Evolutionary conservation across 495 filamentous ascomycete genomes (phyloP), one percentile per base, ranked within the genome.

Genomic region (Penicillium cinerascens): DNA sequence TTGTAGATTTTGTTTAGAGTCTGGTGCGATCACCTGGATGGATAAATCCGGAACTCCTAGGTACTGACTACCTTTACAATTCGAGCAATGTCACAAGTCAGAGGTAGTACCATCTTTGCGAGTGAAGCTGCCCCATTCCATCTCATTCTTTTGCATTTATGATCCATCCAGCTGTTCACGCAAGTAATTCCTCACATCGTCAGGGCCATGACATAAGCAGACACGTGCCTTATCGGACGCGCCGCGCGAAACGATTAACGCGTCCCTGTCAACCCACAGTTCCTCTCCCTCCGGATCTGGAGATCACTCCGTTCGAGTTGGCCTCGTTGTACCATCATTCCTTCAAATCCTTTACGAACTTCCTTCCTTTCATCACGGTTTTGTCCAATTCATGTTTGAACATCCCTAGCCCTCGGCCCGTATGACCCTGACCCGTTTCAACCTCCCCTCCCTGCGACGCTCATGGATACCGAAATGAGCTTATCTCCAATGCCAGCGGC

Each of bases 151-250:
- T 3, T 3, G 3, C 10, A 13, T 39, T 18, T 39, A 6, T 2
- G 5, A 11, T 6, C 37, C 7, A 20, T 39, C 29, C 11, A 13
- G 2, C n/a, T 39, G 37, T 39, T 5, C 37, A 39, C 37, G 18
- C 37, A 16, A 39, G 8, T 9, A 4, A 3, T 39, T 39, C 16
- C 37, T 39, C 6, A 17, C n/a, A n/a, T 39, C n/a, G 37, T 39
- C 16, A 39, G 16, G 16, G 18, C 4, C 18, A n/a, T 39, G n/a
- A 16, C 37, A 22, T 64, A 58, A 64, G n/a, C 47, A 15, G 23
- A 52, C 56, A 60, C 57, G 61, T 61, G 51, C 57, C 50, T 60
- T 61, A 64, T 61, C 57, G 56, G 50, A 57, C 61, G 61, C 61
- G 61, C 35, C 44, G 46, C 61, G 61, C 58, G 61, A 61, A 51